These are phyloP conservation scores for Tolypocladium sp. DNA, from an alignment of 2,329 filamentous ascomycete species.

Conservation along the genomic window DNA sequence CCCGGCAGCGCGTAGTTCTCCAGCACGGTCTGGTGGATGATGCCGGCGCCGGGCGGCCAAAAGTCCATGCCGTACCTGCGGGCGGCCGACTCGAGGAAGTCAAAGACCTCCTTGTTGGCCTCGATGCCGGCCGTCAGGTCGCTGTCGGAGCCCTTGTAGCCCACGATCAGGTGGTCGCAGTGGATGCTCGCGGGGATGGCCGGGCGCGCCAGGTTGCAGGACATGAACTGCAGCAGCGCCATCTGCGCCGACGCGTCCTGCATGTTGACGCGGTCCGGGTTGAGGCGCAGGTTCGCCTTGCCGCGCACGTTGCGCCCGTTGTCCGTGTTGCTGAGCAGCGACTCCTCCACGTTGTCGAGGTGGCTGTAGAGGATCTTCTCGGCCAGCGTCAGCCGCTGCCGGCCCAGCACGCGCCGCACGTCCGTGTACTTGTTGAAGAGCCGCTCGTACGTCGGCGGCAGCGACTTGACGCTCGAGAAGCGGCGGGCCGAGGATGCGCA, in stretches of 20 bases:
- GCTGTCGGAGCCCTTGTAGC: slow-evolving; percentile 77
- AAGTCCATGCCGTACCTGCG: slow-evolving; percentile 93
- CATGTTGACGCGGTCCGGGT: slow-evolving; percentile 96
- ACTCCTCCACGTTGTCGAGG: slow-evolving; percentile 81
- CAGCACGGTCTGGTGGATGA: slow-evolving; percentile 94
- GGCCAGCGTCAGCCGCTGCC: slow-evolving; percentile 67
- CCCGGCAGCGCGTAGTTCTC: slow-evolving; percentile 98
- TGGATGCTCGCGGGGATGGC: slow-evolving; percentile 96
- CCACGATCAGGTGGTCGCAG: slow-evolving; percentile 98
- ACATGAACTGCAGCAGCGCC: slow-evolving; percentile 98
- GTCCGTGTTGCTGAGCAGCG: slow-evolving; percentile 71
- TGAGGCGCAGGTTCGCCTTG: slow-evolving; percentile 88
- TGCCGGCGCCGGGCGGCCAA: slow-evolving; percentile 88
- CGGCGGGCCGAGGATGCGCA: slow-evolving; percentile 17
- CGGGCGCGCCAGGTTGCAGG: slow-evolving; percentile 78
- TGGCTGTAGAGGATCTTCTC: slow-evolving; percentile 99
- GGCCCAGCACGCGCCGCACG: slow-evolving; percentile 64
- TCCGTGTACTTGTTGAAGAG: slow-evolving; percentile 68
- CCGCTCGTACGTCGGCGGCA: slow-evolving; percentile 69
- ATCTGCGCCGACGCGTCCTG: slow-evolving; percentile 98
- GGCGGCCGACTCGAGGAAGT: slow-evolving; percentile 87
- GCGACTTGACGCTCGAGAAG: slow-evolving; percentile 31
- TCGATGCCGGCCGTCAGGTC: slow-evolving; percentile 80
- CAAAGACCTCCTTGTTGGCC: slow-evolving; percentile 94
- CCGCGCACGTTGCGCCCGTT: slow-evolving; percentile 80